A percentile compares a stretch with the other conserved stretches of the same genome.
These are phyloP conservation scores for Hymenoscyphus albidus DNA, from an alignment of 2,329 filamentous ascomycete species.

Conservation along the genomic window DNA sequence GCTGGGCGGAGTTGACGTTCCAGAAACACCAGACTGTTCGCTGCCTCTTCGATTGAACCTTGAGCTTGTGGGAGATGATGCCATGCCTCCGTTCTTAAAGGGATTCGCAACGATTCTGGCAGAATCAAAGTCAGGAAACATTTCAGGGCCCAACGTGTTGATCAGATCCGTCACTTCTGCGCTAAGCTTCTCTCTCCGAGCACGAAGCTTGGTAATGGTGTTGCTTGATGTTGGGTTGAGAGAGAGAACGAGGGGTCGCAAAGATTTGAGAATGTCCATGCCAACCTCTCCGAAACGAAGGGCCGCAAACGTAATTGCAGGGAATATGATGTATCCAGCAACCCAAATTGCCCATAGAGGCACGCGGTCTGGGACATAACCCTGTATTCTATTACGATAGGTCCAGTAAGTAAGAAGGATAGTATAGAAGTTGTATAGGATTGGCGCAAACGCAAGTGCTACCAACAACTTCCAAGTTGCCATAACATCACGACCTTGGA, in stretches of 20 bases:
- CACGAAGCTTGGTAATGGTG: constrained; percentile 73
- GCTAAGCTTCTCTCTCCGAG: constrained; percentile 69
- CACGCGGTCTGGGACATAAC: constrained; percentile 74
- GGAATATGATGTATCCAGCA: constrained; percentile 75
- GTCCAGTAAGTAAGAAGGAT: constrained; percentile 71
- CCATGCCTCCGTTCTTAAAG: constrained; percentile 32
- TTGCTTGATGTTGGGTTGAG: constrained; percentile 81
- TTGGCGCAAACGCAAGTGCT: constrained; percentile 72
- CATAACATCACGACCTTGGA: constrained; percentile 84
- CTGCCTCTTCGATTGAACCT: constrained; percentile 43
- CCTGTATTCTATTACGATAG: constrained; percentile 76
- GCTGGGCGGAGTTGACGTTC: constrained; percentile 30
- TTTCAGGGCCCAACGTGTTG: constrained; percentile 90
- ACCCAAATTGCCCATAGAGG: constrained; percentile 75
- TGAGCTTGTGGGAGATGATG: constrained; percentile 26
- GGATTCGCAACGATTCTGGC: constrained; percentile 63
- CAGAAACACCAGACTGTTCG: constrained; percentile 42
- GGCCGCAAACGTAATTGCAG: constrained; percentile 84
- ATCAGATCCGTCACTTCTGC: constrained; percentile 84
- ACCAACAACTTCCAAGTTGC: constrained; percentile 92
- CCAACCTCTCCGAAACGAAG: constrained; percentile 95
- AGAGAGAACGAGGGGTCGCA: constrained; percentile 80
- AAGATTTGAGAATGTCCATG: constrained; percentile 96
- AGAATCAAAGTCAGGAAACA: constrained; percentile 94
- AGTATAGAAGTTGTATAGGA: constrained; percentile 80